phyloP scores from a whole-genome alignment of 2,329 filamentous ascomycete genomes.

The Trichoderma endophyticum region DNA sequence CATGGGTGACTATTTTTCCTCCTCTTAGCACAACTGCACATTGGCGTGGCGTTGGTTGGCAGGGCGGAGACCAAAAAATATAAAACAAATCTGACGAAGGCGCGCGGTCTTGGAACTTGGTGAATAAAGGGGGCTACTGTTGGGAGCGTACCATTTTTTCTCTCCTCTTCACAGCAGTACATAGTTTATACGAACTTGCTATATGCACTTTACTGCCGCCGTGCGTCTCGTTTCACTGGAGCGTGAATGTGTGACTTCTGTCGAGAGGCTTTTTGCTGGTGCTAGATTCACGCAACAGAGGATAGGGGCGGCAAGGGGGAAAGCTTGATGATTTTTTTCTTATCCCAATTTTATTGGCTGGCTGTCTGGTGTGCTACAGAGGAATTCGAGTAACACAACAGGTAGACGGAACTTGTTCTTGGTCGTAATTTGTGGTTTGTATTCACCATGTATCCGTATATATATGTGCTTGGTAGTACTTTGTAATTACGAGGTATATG shows the following conservation, averaged over 20 bases:
- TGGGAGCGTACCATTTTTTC: not conserved
- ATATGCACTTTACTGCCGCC: not conserved
- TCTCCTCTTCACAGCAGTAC: not conserved
- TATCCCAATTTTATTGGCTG: not conserved
- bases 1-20: not conserved
- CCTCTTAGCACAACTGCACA: constrained; percentile 14
- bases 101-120: not conserved
- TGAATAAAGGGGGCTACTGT: not conserved
- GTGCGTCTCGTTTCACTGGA: not conserved
- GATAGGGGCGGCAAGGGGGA: not conserved
- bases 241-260: not conserved
- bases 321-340: not conserved
- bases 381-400: not conserved
- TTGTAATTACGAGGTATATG: not conserved
- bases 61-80: constrained; percentile 10
- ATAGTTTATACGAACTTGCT: not conserved
- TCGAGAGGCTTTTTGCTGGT: not conserved
- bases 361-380: not conserved
- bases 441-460: not conserved
- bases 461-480: not conserved
- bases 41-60: constrained; percentile 17
- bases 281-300: not conserved
- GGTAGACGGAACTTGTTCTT: not conserved
- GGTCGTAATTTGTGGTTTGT: not conserved
- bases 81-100: not conserved